These are phyloP conservation scores for Heterobasidion irregulare DNA, from an alignment of 1,284 basidiomycete genomes.

Conservation along the genomic window DNA sequence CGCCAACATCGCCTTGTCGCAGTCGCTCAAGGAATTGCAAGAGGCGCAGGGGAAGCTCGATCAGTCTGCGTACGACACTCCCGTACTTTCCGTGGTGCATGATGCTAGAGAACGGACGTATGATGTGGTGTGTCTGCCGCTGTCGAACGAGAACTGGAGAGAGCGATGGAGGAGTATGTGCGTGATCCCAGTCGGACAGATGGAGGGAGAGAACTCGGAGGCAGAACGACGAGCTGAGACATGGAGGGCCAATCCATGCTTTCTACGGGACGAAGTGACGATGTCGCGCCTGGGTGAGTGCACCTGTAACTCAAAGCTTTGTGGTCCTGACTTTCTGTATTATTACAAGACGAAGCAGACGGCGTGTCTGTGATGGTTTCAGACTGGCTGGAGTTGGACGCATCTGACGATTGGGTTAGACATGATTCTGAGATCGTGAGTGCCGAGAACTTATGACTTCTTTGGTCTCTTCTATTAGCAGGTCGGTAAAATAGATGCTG, in stretches of 20 bases:
- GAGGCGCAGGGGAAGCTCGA: constrained; percentile 10
- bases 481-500: background rate
- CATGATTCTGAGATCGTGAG: constrained; percentile 92
- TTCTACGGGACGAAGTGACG: constrained; percentile 82
- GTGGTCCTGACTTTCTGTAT: background rate
- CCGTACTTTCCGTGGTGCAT: constrained; percentile 39
- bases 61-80: constrained; percentile 25
- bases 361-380: constrained; percentile 73
- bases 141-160: constrained; percentile 85
- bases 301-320: background rate
- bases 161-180: constrained; percentile 88
- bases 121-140: constrained; percentile 67
- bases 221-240: constrained; percentile 74
- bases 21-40: constrained; percentile 30
- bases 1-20: constrained; percentile 26
- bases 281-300: constrained; percentile 70
- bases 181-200: constrained; percentile 47
- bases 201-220: constrained; percentile 39
- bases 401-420: constrained; percentile 88
- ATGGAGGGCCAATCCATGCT: constrained; percentile 82
- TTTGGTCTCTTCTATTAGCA: background rate
- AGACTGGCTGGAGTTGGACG: constrained; percentile 95
- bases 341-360: constrained; percentile 71
- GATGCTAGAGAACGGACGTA: constrained; percentile 53
- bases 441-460: constrained; percentile 10